Evolutionary conservation across 2,329 filamentous ascomycete species (phyloP).

Genomic region (Dendryphion nanum): DNA sequence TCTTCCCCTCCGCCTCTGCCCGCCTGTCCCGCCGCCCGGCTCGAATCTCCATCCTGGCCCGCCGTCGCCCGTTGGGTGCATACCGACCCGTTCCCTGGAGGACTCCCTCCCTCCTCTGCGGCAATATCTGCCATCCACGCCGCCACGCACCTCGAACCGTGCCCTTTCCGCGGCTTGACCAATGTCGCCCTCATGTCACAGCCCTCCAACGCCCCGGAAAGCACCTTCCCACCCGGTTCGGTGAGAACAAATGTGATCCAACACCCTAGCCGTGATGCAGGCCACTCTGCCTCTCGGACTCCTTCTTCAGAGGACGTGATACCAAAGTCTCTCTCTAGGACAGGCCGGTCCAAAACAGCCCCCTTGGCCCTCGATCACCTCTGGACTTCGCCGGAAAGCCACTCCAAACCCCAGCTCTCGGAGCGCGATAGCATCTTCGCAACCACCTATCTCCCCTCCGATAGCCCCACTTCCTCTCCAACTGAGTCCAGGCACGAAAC

Average conservation of each 20-base stretch:
- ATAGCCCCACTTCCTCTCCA: slow-evolving; percentile 44
- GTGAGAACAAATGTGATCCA: slow-evolving; percentile 37
- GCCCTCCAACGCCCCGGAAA: slow-evolving; percentile 37
- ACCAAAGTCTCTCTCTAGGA: slow-evolving; percentile 35
- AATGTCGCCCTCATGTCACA: slow-evolving; percentile 46
- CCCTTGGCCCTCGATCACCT: slow-evolving; percentile 34
- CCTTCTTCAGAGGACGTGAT: slow-evolving; percentile 5
- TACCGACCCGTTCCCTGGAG: slow-evolving; percentile 2
- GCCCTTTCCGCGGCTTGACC: slow-evolving; percentile 33
- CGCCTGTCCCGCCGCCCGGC: slow-evolving; percentile 8
- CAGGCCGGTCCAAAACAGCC: slow-evolving; percentile 39
- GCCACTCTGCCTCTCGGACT: slow-evolving; percentile 11
- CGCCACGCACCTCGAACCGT: slow-evolving; percentile 25
- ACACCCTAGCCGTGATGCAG: slow-evolving; percentile 17
- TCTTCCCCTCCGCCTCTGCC: background rate
- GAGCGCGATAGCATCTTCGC: slow-evolving; percentile 65
- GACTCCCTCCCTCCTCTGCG: slow-evolving; percentile 5
- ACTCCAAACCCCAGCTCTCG: slow-evolving; percentile 53
- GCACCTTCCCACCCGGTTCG: slow-evolving; percentile 41
- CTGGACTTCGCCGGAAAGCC: slow-evolving; percentile 37
- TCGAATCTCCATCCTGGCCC: slow-evolving; percentile 17
- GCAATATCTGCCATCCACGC: slow-evolving; percentile 34
- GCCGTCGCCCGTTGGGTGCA: slow-evolving; percentile 2
- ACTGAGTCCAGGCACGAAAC: slow-evolving; percentile 24
- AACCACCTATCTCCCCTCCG: slow-evolving; percentile 57